Base-by-base conservation (phyloP, 1,284 basidiomycete species). In the Gomphus bonarii region DNA sequence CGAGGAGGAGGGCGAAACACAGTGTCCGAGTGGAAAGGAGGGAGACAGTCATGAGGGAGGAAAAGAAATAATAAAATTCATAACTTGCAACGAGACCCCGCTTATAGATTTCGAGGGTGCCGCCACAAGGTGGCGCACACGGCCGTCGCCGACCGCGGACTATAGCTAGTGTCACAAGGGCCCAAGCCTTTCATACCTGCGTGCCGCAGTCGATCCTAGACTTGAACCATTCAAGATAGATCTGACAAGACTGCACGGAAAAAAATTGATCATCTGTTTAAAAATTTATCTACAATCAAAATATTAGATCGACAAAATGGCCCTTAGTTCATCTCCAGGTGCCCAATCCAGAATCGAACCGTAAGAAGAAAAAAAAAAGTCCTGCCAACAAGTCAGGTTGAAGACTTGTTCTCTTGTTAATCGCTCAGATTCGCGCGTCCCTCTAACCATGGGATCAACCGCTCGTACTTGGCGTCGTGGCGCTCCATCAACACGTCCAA, bases 401-500 rank as follows among this genome's bases (percentile, higher is more conserved):
- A 25, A 47, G n/a, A 12, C 22, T 30, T 42, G 8, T 20, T 12
- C 25, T 38, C 38, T n/a, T 1, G 4, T 52, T 25, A 56, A 28
- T 56, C 54, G 20, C 14, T 18, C 47, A 22, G 14, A 35, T 36
- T 50, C 40, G 49, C 36, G 16, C 57, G 57, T 35, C 42, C 28
- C 22, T 58, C 49, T 7, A 58, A 25, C 57, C 57, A 58, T 14
- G 12, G 40, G 10, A 36, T 43, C n/a, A 58, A 25, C 25, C 28
- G 35, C 2, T 53, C 57, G 22, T 28, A 33, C 50, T n/a, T 36
- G 9, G 33, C 31, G 16, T 38, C 57, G 10, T 18, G 35, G 9
- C 50, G 57, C 12, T 30, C 33, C 5, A 18, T 16, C 50, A 58
- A 68, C 42, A 73, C 70, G 47, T 81, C 75, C 28, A 81, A 68